These are phyloP conservation scores for Pichia paraexigua DNA, from an alignment of 805 yeast genomes.

Conservation along the genomic window DNA sequence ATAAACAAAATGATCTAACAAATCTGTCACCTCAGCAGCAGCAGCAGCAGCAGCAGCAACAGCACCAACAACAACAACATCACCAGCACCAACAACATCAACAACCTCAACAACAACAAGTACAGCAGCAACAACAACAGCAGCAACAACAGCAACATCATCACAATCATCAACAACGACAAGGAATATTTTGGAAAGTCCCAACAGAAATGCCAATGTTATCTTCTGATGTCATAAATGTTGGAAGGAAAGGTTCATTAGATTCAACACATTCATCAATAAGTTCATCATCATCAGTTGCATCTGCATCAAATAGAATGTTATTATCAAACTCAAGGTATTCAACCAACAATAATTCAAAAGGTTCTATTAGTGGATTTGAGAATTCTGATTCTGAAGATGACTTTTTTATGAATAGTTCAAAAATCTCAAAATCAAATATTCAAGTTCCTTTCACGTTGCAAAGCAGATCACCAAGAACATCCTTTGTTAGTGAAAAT, in stretches of 20 bases:
- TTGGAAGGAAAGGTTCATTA: constrained; percentile 32
- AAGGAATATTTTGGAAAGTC: constrained; percentile 46
- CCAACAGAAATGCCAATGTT: constrained; percentile 48
- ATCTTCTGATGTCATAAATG: constrained; percentile 6
- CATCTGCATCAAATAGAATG: not conserved
- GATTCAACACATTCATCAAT: constrained; percentile 39
- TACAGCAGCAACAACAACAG: constrained; percentile 10
- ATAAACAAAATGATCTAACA: not conserved
- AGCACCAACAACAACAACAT: constrained; percentile 12
- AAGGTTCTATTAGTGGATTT: constrained; percentile 2
- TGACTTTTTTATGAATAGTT: constrained; percentile 17
- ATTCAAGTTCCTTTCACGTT: constrained; percentile 20
- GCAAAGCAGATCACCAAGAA: constrained; percentile 13
- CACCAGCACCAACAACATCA: constrained; percentile 13
- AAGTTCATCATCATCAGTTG: not conserved
- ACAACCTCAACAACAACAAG: constrained; percentile 8
- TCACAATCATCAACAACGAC: constrained; percentile 13
- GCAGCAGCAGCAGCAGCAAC: constrained; percentile 10
- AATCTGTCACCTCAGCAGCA: constrained; percentile 7
- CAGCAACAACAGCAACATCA: constrained; percentile 18
- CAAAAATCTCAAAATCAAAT: constrained; percentile 15
- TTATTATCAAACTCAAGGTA: not conserved
- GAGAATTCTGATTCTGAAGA: constrained; percentile 30
- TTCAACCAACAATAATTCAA: not conserved
- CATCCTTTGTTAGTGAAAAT: constrained; percentile 16